Conservation (phyloP, 768 basidiomycete genomes). For the Leccinum boreale region DNA sequence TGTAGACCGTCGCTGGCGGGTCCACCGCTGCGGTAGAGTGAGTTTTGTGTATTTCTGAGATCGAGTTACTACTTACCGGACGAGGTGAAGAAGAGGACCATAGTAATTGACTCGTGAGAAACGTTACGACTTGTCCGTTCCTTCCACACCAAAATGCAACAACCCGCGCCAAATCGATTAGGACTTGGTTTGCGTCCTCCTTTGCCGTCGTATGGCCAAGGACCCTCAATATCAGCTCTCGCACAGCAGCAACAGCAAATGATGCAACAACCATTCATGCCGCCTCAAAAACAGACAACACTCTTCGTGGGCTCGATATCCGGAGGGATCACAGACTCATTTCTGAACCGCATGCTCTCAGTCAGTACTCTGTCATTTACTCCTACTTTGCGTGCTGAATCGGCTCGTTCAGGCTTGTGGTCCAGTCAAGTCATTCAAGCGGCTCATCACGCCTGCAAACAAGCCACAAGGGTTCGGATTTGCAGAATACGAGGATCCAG, state of each 20-base stretch:
- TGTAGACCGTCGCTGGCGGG: conserved; percentile 76
- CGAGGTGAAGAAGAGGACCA: conserved; percentile 68
- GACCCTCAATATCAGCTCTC: conserved; percentile 88
- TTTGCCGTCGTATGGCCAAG: conserved; percentile 85
- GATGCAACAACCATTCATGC: conserved; percentile 57
- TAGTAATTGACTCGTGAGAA: conserved; percentile 17
- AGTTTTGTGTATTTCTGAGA: neutral
- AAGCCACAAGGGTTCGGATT: conserved; percentile 97
- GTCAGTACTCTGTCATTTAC: conserved; percentile 42
- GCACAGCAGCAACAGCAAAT: conserved; percentile 73
- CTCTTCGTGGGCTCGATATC: conserved; percentile 96
- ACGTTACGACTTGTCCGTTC: neutral
- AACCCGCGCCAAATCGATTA: conserved; percentile 68
- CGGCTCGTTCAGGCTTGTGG: conserved; percentile 74
- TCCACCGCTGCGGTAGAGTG: conserved; percentile 41
- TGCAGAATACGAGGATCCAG: conserved; percentile 92
- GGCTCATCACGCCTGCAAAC: conserved; percentile 87
- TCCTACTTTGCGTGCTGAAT: neutral
- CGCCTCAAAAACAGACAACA: conserved; percentile 70
- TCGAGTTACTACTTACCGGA: conserved; percentile 30
- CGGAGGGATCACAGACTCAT: conserved; percentile 82
- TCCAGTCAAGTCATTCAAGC: conserved; percentile 84
- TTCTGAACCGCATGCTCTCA: conserved; percentile 72
- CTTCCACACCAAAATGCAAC: conserved; percentile 49
- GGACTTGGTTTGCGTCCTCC: conserved; percentile 88